Percentiles rank a stretch among this genome's conserved stretches.
Evolutionary conservation across 768 basidiomycete species (phyloP).

Genomic region (Suillus fuscotomentosus): DNA sequence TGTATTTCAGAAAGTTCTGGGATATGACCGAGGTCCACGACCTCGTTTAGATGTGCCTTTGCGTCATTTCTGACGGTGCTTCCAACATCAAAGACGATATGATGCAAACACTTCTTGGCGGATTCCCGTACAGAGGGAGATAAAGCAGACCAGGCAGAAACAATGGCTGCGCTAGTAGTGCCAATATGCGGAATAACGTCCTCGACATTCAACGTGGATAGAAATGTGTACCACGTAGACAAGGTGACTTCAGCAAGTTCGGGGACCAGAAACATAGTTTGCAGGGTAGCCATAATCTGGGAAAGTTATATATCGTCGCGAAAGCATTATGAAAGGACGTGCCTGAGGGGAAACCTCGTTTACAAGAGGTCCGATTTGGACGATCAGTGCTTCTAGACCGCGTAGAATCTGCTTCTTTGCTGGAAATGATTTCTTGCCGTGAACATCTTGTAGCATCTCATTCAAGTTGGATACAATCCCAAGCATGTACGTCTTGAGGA

Average conservation of each 20-base stretch:
- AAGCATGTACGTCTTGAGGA: constrained; percentile 76
- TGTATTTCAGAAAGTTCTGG: constrained; percentile 55
- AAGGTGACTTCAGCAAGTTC: constrained; percentile 80
- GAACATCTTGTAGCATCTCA: constrained; percentile 81
- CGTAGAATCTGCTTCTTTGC: constrained; percentile 78
- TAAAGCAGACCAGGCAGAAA: constrained; percentile 73
- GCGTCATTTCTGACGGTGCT: constrained; percentile 34
- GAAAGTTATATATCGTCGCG: constrained; percentile 7
- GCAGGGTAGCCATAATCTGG: constrained; percentile 94
- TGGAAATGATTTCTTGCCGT: constrained; percentile 70
- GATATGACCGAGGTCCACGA: constrained; percentile 76
- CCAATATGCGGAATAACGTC: constrained; percentile 87
- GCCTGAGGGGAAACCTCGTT: constrained; percentile 87
- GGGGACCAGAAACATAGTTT: constrained; percentile 77
- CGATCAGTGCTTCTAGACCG: constrained; percentile 73
- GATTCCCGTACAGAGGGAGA: constrained; percentile 46
- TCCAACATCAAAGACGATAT: constrained; percentile 66
- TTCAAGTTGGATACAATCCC: constrained; percentile 85
- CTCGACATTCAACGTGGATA: constrained; percentile 58
- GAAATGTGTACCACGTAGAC: constrained; percentile 75
- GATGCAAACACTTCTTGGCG: constrained; percentile 61
- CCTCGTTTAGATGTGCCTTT: constrained; percentile 61
- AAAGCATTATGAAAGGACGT: constrained; percentile 16
- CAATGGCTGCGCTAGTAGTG: constrained; percentile 81
- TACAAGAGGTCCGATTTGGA: constrained; percentile 67